Percentiles rank a stretch among this genome's conserved stretches.
Evolutionary conservation across 805 yeast genomes (phyloP).

Genomic region (Candida xyloterini): DNA sequence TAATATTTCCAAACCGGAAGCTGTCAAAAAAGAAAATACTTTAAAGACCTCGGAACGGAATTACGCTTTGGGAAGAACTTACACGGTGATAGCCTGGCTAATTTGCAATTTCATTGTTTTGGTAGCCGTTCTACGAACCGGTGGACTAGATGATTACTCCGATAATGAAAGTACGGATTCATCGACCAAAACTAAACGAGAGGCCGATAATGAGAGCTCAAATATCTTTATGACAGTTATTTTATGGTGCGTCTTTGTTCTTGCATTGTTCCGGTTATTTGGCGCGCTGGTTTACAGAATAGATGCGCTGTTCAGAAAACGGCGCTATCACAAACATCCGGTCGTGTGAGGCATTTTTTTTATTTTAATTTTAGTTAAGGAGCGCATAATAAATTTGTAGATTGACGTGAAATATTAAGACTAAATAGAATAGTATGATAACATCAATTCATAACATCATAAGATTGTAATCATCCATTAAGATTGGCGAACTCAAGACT

Average conservation of each 20-base stretch:
- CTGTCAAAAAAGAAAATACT: slow-evolving; percentile 39
- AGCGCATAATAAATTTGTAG: not conserved
- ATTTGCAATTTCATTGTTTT: slow-evolving; percentile 74
- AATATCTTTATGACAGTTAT: slow-evolving; percentile 71
- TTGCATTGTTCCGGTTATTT: slow-evolving; percentile 74
- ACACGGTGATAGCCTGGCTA: slow-evolving; percentile 87
- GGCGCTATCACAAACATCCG: slow-evolving; percentile 20
- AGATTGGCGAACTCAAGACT: slow-evolving; percentile 9
- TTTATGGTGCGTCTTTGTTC: slow-evolving; percentile 86
- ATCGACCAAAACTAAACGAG: slow-evolving; percentile 13
- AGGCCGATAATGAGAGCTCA: slow-evolving; percentile 20
- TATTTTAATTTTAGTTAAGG: not conserved
- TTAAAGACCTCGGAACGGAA: slow-evolving; percentile 47
- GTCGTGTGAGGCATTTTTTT: slow-evolving; percentile 3
- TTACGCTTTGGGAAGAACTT: slow-evolving; percentile 84
- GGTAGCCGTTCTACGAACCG: slow-evolving; percentile 78
- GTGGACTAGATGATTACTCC: slow-evolving; percentile 57
- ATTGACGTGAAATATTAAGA: not conserved
- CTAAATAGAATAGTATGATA: not conserved
- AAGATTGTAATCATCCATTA: slow-evolving; percentile 10
- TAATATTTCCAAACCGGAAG: slow-evolving; percentile 39
- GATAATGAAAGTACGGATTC: slow-evolving; percentile 14
- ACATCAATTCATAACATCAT: slow-evolving; percentile 4
- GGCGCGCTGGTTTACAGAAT: slow-evolving; percentile 61
- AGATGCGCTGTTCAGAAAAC: slow-evolving; percentile 18